Percentiles rank a stretch among this genome's conserved stretches.
Evolutionary conservation across 2,329 filamentous ascomycete genomes (phyloP).

Genomic region (Fusarium temperatum): DNA sequence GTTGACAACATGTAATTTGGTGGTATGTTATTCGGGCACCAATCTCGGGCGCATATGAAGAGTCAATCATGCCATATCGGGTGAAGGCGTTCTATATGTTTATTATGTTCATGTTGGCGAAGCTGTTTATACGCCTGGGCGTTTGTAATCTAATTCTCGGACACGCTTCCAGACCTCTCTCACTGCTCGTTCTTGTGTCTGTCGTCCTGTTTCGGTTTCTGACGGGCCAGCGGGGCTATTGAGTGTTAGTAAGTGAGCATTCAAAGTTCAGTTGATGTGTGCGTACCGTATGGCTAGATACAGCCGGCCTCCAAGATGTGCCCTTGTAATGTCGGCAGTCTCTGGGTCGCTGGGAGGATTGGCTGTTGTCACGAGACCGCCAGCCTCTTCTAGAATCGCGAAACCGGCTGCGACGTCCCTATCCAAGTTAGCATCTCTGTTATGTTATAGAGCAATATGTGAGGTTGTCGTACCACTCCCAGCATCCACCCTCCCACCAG

Average conservation of each 20-base stretch:
- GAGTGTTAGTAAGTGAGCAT: neutral
- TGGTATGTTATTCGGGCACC: no score
- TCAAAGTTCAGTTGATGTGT: fast-evolving
- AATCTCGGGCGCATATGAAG: neutral
- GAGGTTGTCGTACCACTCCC: conserved; percentile 70
- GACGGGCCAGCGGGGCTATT: conserved; percentile 70
- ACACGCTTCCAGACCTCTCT: conserved; percentile 79
- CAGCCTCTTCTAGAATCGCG: conserved; percentile 76
- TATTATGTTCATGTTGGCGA: neutral
- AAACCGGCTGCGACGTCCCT: conserved; percentile 81
- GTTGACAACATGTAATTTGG: conserved; percentile 57
- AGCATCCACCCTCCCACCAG: conserved; percentile 85
- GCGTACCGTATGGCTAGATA: conserved; percentile 74
- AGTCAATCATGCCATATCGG: neutral
- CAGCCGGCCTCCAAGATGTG: conserved; percentile 71
- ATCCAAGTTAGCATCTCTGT: neutral
- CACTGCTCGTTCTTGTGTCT: conserved; percentile 75
- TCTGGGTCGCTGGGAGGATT: conserved; percentile 71
- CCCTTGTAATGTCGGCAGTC: conserved; percentile 66
- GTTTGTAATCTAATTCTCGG: conserved; percentile 69
- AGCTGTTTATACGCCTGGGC: conserved; percentile 60
- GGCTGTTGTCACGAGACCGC: conserved; percentile 76
- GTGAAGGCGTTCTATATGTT: neutral
- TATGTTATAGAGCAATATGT: fast-evolving
- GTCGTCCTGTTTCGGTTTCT: conserved; percentile 67